phyloP scores from a whole-genome alignment of 345 rosid genomes.

The Hibiscus syriacus region DNA sequence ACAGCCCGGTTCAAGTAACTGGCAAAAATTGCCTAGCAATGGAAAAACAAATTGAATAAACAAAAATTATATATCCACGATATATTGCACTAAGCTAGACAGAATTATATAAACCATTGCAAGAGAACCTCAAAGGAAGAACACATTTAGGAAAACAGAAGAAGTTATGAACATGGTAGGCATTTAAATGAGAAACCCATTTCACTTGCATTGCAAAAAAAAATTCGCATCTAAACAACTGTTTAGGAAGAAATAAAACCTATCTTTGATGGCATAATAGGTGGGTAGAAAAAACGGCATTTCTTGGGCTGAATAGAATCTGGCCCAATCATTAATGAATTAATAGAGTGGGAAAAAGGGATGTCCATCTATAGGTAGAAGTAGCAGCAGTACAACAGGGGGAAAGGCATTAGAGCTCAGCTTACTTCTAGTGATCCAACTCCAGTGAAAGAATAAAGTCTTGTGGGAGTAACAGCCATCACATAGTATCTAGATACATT shows the following conservation, averaged over 20 bases:
- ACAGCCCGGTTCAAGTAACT: slow-evolving; percentile 88
- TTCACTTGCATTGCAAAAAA: slow-evolving; percentile 1
- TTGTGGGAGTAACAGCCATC: slow-evolving; percentile 99
- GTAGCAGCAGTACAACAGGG: neutral
- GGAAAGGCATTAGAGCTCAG: slow-evolving; percentile 13
- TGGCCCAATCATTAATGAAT: neutral
- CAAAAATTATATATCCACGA: neutral
- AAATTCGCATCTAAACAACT: neutral
- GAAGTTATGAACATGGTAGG: neutral
- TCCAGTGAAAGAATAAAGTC: slow-evolving; percentile 94
- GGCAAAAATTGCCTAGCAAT: slow-evolving; percentile 72
- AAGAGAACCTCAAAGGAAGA: slow-evolving; percentile 7
- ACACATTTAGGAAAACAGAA: slow-evolving; percentile 5
- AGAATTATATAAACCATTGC: neutral
- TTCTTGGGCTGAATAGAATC: neutral
- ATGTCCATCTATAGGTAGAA: neutral
- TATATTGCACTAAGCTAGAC: too few species aligned
- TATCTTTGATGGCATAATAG: neutral
- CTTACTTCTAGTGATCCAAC: slow-evolving; percentile 86
- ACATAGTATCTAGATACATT: slow-evolving; percentile 81
- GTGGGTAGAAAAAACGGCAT: neutral
- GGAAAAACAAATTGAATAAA: neutral
- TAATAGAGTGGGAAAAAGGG: neutral
- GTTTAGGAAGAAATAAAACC: neutral
- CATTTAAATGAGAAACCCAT: neutral